Evolutionary conservation across 2,329 filamentous ascomycete species (phyloP).

Genomic region (Neofusicoccum cordaticola): DNA sequence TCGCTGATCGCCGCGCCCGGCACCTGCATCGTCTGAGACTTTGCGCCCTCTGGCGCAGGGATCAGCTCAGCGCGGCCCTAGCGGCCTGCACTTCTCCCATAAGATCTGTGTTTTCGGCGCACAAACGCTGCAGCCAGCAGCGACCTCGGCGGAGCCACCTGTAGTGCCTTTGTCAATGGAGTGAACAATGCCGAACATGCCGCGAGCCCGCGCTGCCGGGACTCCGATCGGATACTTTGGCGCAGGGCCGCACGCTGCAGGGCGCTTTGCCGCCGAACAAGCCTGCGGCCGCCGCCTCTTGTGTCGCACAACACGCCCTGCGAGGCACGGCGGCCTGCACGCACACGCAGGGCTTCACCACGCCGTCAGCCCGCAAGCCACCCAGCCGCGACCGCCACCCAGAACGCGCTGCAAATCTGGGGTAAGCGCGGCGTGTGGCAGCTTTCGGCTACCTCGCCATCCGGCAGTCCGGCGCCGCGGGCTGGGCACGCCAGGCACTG

Average conservation of each 20-base stretch:
- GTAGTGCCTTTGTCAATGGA: background rate
- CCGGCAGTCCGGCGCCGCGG: background rate
- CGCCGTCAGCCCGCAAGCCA: background rate
- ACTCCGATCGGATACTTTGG: background rate
- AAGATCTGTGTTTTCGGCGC: background rate
- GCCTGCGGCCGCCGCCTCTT: background rate
- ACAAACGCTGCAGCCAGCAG: background rate
- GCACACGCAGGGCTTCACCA: background rate
- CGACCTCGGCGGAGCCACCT: background rate
- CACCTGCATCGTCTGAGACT: constrained; percentile 8
- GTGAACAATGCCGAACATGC: constrained; percentile 10
- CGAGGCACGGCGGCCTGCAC: background rate
- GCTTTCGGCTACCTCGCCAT: constrained; percentile 1
- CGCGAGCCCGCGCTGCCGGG: background rate
- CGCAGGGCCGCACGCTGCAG: background rate
- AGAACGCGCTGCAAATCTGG: background rate
- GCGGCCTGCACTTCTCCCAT: background rate
- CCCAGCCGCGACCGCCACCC: background rate
- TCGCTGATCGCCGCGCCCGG: constrained; percentile 1
- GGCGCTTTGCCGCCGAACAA: no score
- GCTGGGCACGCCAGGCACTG: background rate
- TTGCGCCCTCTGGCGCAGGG: background rate
- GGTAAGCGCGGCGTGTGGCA: background rate
- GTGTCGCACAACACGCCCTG: background rate
- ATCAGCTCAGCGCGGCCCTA: background rate